These are phyloP conservation scores for Collariella sp. DNA, from an alignment of 495 filamentous ascomycete species.

Conservation along the genomic window DNA sequence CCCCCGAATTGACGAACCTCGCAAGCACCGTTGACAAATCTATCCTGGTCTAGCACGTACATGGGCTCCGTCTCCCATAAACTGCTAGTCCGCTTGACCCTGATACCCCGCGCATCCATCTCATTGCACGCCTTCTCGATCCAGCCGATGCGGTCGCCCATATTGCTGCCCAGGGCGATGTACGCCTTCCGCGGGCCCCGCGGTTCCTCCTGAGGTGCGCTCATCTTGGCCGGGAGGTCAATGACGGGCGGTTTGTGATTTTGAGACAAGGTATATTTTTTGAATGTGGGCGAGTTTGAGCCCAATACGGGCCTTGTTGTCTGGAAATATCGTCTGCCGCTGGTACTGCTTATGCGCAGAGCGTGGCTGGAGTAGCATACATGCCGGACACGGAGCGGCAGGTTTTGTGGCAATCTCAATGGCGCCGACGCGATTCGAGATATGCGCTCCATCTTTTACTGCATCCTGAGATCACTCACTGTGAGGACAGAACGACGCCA, in stretches of 20 bases:
- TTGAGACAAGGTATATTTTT: constrained; percentile 20
- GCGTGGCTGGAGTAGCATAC: neutral
- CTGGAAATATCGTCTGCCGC: constrained; percentile 8
- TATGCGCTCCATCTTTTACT: constrained; percentile 6
- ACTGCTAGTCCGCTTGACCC: constrained; percentile 69
- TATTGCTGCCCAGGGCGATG: constrained; percentile 87
- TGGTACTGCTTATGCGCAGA: constrained; percentile 4
- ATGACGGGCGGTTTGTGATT: constrained; percentile 6
- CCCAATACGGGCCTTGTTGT: constrained; percentile 1
- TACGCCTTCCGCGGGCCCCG: constrained; percentile 46
- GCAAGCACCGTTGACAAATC: constrained; percentile 88
- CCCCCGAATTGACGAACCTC: constrained; percentile 53
- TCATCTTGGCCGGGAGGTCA: constrained; percentile 13
- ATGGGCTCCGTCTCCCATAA: constrained; percentile 94
- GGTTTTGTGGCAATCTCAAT: neutral
- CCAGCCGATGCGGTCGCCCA: constrained; percentile 74
- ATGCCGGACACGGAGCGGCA: neutral
- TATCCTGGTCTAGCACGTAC: constrained; percentile 84
- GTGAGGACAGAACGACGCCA: neutral
- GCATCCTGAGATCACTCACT: neutral
- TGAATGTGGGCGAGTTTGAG: constrained; percentile 12
- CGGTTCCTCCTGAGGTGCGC: neutral
- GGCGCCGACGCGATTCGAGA: neutral
- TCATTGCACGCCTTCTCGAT: constrained; percentile 74
- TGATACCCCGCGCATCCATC: constrained; percentile 63